Conservation (phyloP, 2,329 filamentous ascomycete genomes). For the Colletotrichum lindemuthianum region DNA sequence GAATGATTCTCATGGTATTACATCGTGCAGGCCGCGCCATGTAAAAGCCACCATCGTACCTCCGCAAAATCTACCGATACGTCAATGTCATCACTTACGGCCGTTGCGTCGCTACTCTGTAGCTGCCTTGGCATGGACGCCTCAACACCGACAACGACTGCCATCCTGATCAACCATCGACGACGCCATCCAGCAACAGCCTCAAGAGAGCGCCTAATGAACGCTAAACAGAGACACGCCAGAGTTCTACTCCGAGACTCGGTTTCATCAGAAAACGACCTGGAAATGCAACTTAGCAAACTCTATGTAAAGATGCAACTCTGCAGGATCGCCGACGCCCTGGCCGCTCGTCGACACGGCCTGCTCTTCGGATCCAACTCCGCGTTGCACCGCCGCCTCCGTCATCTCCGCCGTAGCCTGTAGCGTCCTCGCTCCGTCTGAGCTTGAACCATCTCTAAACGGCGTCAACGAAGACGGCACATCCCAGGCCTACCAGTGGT, state of each 20-base stretch:
- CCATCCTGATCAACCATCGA: background rate
- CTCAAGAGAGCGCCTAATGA: background rate
- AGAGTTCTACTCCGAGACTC: conserved; percentile 22
- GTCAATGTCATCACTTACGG: background rate
- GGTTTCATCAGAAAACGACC: conserved; percentile 11
- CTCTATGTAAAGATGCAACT: background rate
- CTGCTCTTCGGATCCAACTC: conserved; percentile 16
- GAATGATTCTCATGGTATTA: too few species aligned
- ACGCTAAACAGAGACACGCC: conserved; percentile 27
- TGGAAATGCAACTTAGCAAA: background rate
- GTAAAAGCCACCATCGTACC: too few species aligned
- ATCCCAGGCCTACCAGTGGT: conserved; percentile 12
- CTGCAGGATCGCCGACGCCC: conserved; percentile 11
- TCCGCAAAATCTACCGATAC: too few species aligned
- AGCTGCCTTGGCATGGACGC: too few species aligned
- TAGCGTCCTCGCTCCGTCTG: conserved; percentile 18
- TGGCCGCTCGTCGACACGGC: background rate
- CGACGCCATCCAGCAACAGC: background rate
- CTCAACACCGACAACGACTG: background rate
- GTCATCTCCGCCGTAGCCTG: conserved; percentile 4
- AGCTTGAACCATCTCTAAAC: conserved; percentile 21
- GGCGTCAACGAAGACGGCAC: conserved; percentile 7
- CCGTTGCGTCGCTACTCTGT: background rate
- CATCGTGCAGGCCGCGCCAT: too few species aligned
- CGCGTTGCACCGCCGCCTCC: conserved; percentile 22